Evolutionary conservation across 2,329 filamentous ascomycete genomes (phyloP), one percentile per base, ranked within the genome.

Genomic region (Calonectria ilicicola): DNA sequence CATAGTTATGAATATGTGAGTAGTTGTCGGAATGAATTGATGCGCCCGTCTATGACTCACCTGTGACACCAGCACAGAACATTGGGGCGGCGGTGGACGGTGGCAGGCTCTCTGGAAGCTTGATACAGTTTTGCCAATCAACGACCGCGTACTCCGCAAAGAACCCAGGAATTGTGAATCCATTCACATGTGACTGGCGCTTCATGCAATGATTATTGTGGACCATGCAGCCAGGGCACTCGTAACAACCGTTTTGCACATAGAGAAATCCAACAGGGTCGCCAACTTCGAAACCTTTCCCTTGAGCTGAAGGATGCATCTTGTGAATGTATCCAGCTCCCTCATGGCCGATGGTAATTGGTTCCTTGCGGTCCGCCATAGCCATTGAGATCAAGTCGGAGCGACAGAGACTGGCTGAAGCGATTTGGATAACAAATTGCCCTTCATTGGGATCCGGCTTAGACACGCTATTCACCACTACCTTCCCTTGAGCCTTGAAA

Each of bases 111-210:
- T 58, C 53, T 4, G 53, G 53, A 26, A 58, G 53, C 32, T 26
- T 58, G 53, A 58, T 58, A 32, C 53, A 58, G n/a, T 58, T 58
- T 38, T 58, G 53, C 53, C 53, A 58, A 15, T 58, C 53, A 9
- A 58, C 53, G 9, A 58, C 53, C 1, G 53, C 53, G 5, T 58
- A 58, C n/a, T 58, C 53, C n/a, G 53, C n/a, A 26, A 58, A 58
- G 32, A 58, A 58, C 0, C 53, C 53, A 9, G 53, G 53, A 14
- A 58, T 58, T 2, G 53, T 40, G 21, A 58, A 58, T 10, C 53
- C 53, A 21, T 58, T 58, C n/a, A 58, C 53, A 2, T 58, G 53
- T n/a, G 53, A 58, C n/a, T 58, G 53, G 12, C 53, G 53, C 53
- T 58, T 58, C n/a, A 58, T 58, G 21, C 53, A 60, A 10, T 60